Percentiles rank a stretch among this genome's conserved stretches.
Evolutionary conservation across 441 rosid species (phyloP).

Genomic region (Eruca vesicaria): DNA sequence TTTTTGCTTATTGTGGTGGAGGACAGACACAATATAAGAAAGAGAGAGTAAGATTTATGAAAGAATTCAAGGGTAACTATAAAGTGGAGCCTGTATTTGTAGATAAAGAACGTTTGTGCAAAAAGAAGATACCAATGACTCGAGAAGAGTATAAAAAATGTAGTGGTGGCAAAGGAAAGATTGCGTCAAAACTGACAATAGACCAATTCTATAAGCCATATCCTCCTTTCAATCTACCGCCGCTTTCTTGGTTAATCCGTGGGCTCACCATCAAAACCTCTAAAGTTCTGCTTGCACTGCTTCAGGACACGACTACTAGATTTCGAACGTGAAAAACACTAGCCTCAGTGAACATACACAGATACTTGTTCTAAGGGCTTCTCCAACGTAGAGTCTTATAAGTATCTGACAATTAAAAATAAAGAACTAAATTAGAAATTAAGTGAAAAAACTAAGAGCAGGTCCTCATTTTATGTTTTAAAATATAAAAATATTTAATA

Average conservation of each 20-base stretch:
- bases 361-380: too few species aligned
- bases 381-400: too few species aligned
- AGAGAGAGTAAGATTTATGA: constrained; percentile 62
- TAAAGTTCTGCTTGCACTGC: constrained; percentile 43
- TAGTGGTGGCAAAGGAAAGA: constrained; percentile 60
- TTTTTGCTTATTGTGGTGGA: background rate
- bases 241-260: constrained; percentile 78
- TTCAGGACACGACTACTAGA: background rate
- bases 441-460: too few species aligned
- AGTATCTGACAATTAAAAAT: too few species aligned
- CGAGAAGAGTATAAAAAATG: constrained; percentile 56
- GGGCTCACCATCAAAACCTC: constrained; percentile 66
- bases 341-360: background rate
- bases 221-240: constrained; percentile 59
- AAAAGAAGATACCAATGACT: constrained; percentile 9
- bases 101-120: constrained; percentile 55
- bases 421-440: too few species aligned
- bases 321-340: too few species aligned
- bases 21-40: constrained; percentile 56
- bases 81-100: constrained; percentile 61
- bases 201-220: constrained; percentile 73
- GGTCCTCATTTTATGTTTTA: too few species aligned
- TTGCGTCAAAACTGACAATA: constrained; percentile 63
- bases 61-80: constrained; percentile 74
- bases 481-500: too few species aligned